Evolutionary conservation across 164 flowering plant genomes (phyloP).

Genomic region (Vitis vinifera): DNA sequence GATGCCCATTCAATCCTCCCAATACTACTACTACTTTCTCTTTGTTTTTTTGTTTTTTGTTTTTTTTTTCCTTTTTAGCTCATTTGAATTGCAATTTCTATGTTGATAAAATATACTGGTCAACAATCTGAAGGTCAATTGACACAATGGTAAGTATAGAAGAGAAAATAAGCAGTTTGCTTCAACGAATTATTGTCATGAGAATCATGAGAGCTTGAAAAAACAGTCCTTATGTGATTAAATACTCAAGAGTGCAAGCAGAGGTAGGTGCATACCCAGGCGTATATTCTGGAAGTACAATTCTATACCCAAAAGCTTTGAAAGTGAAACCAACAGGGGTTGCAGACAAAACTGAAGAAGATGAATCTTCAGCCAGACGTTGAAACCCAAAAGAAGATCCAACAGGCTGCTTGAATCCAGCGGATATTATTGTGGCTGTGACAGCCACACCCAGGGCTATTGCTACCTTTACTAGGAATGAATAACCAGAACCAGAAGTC

Average conservation of each 20-base stretch:
- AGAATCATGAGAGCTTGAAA: too few species aligned
- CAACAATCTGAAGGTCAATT: too few species aligned
- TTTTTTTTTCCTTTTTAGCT: background rate
- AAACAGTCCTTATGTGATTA: too few species aligned
- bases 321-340: conserved; percentile 58
- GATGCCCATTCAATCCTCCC: too few species aligned
- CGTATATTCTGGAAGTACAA: conserved; percentile 72
- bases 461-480: conserved; percentile 57
- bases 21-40: too few species aligned
- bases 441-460: conserved; percentile 65
- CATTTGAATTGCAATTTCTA: background rate
- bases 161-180: background rate
- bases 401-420: conserved; percentile 34
- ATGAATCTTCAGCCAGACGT: conserved; percentile 38
- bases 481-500: conserved; percentile 25
- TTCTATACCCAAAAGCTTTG: conserved; percentile 54
- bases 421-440: conserved; percentile 42
- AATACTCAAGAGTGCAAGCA: background rate
- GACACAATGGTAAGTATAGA: too few species aligned
- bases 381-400: conserved; percentile 52
- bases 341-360: conserved; percentile 36
- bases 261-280: conserved; percentile 62
- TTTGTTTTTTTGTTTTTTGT: too few species aligned
- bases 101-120: background rate
- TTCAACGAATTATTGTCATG: background rate